Evolutionary conservation across 2,329 filamentous ascomycete genomes (phyloP), one percentile per base, ranked within the genome.

Genomic region (Cladobotryum protrusum): DNA sequence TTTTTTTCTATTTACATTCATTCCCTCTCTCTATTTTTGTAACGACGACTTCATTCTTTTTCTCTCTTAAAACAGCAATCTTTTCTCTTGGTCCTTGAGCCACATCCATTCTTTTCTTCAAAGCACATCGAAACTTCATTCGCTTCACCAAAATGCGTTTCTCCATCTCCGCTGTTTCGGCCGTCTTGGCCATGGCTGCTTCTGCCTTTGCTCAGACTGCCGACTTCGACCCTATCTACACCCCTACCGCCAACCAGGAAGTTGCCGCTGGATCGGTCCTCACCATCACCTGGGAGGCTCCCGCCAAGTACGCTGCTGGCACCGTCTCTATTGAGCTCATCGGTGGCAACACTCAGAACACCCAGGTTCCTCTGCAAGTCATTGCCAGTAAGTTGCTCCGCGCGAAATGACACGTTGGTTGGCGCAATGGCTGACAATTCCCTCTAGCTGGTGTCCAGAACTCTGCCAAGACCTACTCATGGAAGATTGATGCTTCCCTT

Each of bases 151-250:
- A 75, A 53, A 82, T 83, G 78, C 75, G 72, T 61, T 80, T 76
- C 71, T 65, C 74, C 58, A 63, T 70, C 59, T 67, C 74, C 53
- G 43, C 17, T 19, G 41, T 43, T 24, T 43, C 41, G 3, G 67
- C 78, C 61, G 56, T 77, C 57, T 59, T 81, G 69, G 78, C 77
- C 62, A 70, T 77, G 56, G 72, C 72, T 59, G 69, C 70, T 67
- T 64, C 74, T 54, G 74, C 65, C 56, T 55, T 79, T 52, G 79
- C 79, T 45, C 77, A 81, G 67, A 77, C 74, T 44, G 50, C 67
- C n/a, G 74, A 73, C 61, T 85, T 83, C 67, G 72, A 81, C 63
- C 65, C 72, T 61, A 69, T 85, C 63, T 70, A 61, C 58, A 66
- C 66, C 52, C 81, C 81, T 52, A 56, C 59, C 32, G 37, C 68